phyloP scores from a whole-genome alignment of 2,329 filamentous ascomycete genomes.

The Rhynchosporium secalis region DNA sequence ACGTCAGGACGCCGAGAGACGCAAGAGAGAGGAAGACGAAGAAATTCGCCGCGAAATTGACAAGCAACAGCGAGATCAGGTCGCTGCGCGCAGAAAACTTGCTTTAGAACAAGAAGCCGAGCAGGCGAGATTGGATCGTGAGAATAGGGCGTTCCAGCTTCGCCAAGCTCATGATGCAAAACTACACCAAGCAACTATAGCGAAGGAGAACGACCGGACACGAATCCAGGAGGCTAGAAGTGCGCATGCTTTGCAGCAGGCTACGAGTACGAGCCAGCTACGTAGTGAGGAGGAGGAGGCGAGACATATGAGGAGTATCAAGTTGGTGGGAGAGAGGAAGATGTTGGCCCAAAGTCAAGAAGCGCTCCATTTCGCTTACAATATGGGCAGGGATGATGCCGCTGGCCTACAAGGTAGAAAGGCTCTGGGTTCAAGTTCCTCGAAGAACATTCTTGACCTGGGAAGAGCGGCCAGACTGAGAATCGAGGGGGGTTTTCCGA shows the following conservation, averaged over 20 bases:
- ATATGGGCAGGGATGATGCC: conserved; percentile 19
- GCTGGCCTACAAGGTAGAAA: conserved; percentile 11
- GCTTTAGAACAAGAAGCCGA: conserved; percentile 27
- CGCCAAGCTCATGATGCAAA: conserved; percentile 24
- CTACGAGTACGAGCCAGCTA: conserved; percentile 23
- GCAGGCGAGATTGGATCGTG: conserved; percentile 24
- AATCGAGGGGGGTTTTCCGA: conserved; percentile 14
- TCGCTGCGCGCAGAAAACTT: conserved; percentile 16
- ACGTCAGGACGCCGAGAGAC: conserved; percentile 21
- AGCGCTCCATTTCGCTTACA: conserved; percentile 20
- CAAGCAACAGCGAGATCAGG: conserved; percentile 23
- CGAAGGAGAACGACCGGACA: conserved; percentile 28
- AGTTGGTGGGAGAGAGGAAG: conserved; percentile 24
- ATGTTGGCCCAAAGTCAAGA: conserved; percentile 25
- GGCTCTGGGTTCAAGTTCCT: conserved; percentile 18
- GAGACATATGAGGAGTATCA: conserved; percentile 23
- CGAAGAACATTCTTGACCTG: conserved; percentile 22
- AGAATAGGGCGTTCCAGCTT: conserved; percentile 21
- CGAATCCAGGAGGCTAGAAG: conserved; percentile 18
- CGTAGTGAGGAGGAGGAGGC: conserved; percentile 29
- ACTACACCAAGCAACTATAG: conserved; percentile 21
- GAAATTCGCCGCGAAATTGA: conserved; percentile 21
- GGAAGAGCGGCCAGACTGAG: conserved; percentile 1
- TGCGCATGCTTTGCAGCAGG: conserved; percentile 25
- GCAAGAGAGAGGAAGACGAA: conserved; percentile 22